phyloP scores from a whole-genome alignment of 2,329 filamentous ascomycete species.

The Colletotrichum godetiae region DNA sequence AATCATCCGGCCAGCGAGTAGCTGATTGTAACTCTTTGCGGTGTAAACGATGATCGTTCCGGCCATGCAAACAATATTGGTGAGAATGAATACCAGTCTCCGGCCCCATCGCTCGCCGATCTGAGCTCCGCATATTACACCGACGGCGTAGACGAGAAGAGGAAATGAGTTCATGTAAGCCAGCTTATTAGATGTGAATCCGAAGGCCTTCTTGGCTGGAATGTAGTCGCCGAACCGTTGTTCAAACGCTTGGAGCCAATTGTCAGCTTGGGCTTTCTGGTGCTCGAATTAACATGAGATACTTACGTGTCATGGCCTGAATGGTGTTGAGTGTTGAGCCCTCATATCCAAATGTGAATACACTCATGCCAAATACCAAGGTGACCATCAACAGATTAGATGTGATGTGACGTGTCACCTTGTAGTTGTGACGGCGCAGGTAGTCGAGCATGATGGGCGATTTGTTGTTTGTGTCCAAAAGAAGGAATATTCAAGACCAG shows the following conservation, averaged over 20 bases:
- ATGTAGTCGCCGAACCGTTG: conserved; percentile 35
- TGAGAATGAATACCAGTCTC: conserved; percentile 32
- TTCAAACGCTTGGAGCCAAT: conserved; percentile 28
- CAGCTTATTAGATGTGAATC: conserved; percentile 35
- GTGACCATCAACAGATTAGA: conserved; percentile 37
- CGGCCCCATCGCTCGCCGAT: conserved; percentile 38
- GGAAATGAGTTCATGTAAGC: conserved; percentile 40
- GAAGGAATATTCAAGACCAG: conserved; percentile 23
- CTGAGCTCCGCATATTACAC: conserved; percentile 32
- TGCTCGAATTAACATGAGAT: no score
- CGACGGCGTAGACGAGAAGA: conserved; percentile 36
- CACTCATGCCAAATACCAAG: conserved; percentile 37
- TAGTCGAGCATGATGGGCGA: conserved; percentile 31
- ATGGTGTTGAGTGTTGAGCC: conserved; percentile 37
- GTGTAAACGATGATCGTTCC: conserved; percentile 34
- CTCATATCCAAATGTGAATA: conserved; percentile 40
- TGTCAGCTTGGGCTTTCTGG: not conserved
- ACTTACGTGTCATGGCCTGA: conserved; percentile 39
- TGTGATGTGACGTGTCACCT: conserved; percentile 36
- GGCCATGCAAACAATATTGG: conserved; percentile 36
- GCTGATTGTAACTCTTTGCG: conserved; percentile 28
- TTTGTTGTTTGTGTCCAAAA: conserved; percentile 28
- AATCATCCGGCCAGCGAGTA: conserved; percentile 37
- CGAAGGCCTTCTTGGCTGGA: conserved; percentile 23
- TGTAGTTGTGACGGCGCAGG: conserved; percentile 36